Evolutionary conservation across 202 grass and related monocot genomes (phyloP).

Genomic region (Carex arenaria): DNA sequence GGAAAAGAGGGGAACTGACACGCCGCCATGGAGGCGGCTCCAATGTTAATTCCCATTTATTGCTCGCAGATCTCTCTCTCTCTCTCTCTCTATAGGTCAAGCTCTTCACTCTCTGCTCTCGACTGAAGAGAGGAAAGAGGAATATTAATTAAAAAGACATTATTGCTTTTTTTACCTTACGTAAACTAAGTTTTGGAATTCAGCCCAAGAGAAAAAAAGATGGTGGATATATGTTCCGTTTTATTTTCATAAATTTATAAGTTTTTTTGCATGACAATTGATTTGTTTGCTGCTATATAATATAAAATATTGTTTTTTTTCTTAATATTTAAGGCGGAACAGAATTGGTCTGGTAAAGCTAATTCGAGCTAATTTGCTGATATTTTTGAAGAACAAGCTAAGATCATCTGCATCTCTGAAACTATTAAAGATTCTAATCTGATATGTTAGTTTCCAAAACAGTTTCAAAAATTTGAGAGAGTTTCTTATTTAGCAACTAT

Average conservation of each 20-base stretch:
- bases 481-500: too few species aligned
- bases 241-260: background rate
- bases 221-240: background rate
- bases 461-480: too few species aligned
- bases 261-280: background rate
- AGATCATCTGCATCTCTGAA: too few species aligned
- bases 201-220: background rate
- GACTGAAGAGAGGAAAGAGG: slow-evolving; percentile 29
- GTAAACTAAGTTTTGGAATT: slow-evolving; percentile 2
- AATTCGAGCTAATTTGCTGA: background rate
- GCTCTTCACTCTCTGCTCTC: slow-evolving; percentile 26
- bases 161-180: slow-evolving; percentile 14
- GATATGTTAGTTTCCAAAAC: too few species aligned
- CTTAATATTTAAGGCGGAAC: background rate
- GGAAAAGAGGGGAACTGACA: slow-evolving; percentile 39
- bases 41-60: slow-evolving; percentile 80
- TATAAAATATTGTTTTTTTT: background rate
- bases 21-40: slow-evolving; percentile 82
- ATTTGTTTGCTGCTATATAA: background rate
- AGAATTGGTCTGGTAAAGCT: too few species aligned
- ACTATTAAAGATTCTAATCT: too few species aligned
- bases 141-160: slow-evolving; percentile 7
- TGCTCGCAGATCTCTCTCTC: slow-evolving; percentile 32
- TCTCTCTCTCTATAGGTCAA: slow-evolving; percentile 18
- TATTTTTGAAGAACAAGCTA: background rate